Evolutionary conservation across 2,329 filamentous ascomycete species (phyloP).

Genomic region (Dichotomopilus funicola): DNA sequence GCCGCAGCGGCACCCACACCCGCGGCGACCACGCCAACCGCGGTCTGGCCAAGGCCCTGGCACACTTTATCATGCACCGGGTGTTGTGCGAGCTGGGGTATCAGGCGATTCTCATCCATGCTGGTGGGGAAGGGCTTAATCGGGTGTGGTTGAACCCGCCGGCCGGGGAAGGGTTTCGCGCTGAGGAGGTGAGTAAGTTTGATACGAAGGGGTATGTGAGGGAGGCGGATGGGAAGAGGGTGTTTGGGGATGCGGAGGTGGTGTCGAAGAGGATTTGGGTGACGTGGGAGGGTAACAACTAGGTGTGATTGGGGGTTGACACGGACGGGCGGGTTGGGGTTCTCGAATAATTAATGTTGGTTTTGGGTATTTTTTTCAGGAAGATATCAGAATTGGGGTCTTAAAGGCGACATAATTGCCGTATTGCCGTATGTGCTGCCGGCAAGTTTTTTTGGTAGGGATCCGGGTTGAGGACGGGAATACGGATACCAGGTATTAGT

Average conservation of each 20-base stretch:
- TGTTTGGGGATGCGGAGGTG: not conserved
- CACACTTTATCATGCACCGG: not conserved
- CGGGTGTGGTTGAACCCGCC: not conserved
- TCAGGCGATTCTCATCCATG: not conserved
- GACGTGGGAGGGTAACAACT: not conserved
- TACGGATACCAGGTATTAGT: too few relatives aligned
- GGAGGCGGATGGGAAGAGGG: not conserved
- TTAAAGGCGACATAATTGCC: too few relatives aligned
- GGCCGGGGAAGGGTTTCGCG: not conserved
- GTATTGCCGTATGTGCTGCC: too few relatives aligned
- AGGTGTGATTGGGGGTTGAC: too few relatives aligned
- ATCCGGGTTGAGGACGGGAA: too few relatives aligned
- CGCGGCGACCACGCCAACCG: not conserved
- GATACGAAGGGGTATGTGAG: not conserved
- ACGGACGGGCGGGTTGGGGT: too few relatives aligned
- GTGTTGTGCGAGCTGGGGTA: not conserved
- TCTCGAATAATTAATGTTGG: too few relatives aligned
- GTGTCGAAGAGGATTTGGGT: not conserved
- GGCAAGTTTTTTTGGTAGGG: too few relatives aligned
- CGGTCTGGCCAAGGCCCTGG: not conserved
- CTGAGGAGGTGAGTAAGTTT: not conserved
- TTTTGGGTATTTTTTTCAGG: too few relatives aligned
- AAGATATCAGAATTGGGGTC: too few relatives aligned
- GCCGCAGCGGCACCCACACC: slow-evolving; percentile 1
- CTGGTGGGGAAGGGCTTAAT: not conserved